These are phyloP conservation scores for Drechmeria coniospora DNA, from an alignment of 2,329 filamentous ascomycete genomes.

Conservation along the genomic window DNA sequence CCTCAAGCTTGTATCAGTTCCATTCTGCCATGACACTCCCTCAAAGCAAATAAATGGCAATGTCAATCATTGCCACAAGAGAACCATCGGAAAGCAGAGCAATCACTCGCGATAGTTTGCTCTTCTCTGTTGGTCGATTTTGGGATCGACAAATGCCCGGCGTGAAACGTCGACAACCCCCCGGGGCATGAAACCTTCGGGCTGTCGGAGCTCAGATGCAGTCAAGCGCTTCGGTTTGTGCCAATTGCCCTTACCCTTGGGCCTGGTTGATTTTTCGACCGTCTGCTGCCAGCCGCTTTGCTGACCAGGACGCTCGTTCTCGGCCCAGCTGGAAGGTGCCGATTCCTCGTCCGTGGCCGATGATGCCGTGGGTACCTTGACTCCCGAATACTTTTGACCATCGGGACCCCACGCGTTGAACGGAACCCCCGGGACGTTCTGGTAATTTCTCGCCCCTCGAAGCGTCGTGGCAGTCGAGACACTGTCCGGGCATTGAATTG, in stretches of 20 bases:
- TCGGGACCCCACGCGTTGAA: slow-evolving; percentile 18
- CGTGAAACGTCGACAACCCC: too few relatives aligned
- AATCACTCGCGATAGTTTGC: too few relatives aligned
- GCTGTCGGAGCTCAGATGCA: not conserved
- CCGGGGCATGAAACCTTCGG: not conserved
- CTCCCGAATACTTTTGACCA: slow-evolving; percentile 8
- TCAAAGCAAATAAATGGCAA: too few relatives aligned
- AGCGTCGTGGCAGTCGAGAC: slow-evolving; percentile 17
- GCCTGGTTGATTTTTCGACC: too few relatives aligned
- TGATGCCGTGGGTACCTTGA: slow-evolving; percentile 10
- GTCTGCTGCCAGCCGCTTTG: not conserved
- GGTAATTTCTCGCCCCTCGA: slow-evolving; percentile 6
- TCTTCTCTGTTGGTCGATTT: slow-evolving; percentile 7
- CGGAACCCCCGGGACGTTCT: slow-evolving; percentile 1
- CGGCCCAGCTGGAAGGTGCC: slow-evolving; percentile 1
- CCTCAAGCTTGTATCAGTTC: too few relatives aligned
- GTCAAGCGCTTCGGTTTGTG: slow-evolving; percentile 6
- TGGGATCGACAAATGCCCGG: too few relatives aligned
- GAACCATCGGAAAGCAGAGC: too few relatives aligned
- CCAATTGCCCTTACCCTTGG: slow-evolving; percentile 11
- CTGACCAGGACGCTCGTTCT: too few relatives aligned
- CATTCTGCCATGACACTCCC: too few relatives aligned
- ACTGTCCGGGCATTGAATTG: slow-evolving; percentile 3
- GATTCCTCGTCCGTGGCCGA: slow-evolving; percentile 7
- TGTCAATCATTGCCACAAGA: too few relatives aligned